Percentiles rank a stretch among this genome's conserved stretches.
Evolutionary conservation across 164 flowering plant genomes (phyloP).

Genomic region (Kingdonia uniflora): DNA sequence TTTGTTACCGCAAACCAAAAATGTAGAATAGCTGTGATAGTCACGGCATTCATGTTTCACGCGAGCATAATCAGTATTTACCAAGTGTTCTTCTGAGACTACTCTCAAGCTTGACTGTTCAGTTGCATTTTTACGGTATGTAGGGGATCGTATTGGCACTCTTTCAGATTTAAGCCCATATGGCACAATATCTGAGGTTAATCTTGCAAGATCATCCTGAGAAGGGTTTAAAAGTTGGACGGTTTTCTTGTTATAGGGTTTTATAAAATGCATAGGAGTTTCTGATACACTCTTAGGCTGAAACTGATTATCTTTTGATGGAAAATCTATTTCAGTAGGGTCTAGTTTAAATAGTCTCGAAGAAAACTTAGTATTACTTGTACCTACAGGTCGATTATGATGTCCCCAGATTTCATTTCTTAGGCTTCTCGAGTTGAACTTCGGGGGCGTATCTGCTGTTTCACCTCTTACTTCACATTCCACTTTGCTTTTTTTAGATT

Average conservation of each 20-base stretch:
- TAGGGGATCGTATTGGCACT: conserved; percentile 5
- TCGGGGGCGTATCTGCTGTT: no score
- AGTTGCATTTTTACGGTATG: conserved; percentile 3
- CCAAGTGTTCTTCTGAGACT: conserved; percentile 13
- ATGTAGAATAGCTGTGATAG: conserved; percentile 11
- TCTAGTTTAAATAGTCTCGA: conserved; percentile 5
- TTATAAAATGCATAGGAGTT: conserved; percentile 10
- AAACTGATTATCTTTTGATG: conserved; percentile 7
- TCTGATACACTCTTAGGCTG: conserved; percentile 12
- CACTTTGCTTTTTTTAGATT: no score
- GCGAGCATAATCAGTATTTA: conserved; percentile 7
- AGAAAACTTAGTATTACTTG: conserved; percentile 4
- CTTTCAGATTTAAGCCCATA: conserved; percentile 2
- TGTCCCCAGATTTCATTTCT: conserved; percentile 13
- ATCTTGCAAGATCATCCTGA: conserved; percentile 11
- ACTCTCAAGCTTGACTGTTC: conserved; percentile 7
- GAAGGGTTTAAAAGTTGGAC: conserved; percentile 13
- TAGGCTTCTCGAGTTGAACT: conserved; percentile 7
- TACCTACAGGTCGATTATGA: conserved; percentile 5
- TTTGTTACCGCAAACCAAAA: conserved; percentile 17
- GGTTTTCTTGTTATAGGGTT: conserved; percentile 13
- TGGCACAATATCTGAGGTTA: conserved; percentile 9
- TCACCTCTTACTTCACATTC: no score
- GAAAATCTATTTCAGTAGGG: conserved; percentile 10
- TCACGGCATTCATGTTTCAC: conserved; percentile 9